phyloP scores from a whole-genome alignment of 2,329 filamentous ascomycete species.

The Diaporthe ampelina region DNA sequence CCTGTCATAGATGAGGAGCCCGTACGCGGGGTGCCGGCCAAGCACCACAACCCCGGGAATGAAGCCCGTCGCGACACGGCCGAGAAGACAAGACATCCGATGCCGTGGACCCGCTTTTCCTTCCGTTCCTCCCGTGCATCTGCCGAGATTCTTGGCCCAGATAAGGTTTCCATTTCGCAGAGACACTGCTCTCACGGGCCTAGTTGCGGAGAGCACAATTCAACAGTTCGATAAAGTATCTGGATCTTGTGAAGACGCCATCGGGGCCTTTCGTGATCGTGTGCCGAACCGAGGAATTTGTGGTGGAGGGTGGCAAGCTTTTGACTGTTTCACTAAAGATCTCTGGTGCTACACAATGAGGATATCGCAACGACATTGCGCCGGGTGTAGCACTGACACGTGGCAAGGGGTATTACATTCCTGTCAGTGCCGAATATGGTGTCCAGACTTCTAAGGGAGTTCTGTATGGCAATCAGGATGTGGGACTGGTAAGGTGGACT shows the following conservation, averaged over 20 bases:
- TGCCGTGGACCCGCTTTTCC: background rate
- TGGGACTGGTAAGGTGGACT: background rate
- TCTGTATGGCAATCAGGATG: background rate
- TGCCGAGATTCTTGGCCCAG: conserved; percentile 11
- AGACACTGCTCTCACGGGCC: background rate
- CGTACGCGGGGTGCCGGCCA: background rate
- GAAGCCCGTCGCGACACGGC: conserved; percentile 5
- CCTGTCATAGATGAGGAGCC: too few relatives aligned
- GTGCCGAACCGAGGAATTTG: background rate
- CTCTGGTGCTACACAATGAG: background rate
- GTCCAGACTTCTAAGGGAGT: background rate
- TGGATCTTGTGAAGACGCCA: background rate
- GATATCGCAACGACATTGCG: background rate
- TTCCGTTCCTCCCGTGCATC: background rate
- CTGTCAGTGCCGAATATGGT: background rate
- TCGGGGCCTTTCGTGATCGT: background rate
- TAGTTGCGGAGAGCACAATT: background rate
- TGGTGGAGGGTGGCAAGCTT: conserved; percentile 5
- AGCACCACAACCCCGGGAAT: background rate
- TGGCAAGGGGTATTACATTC: background rate
- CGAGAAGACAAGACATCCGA: background rate
- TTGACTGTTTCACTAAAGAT: background rate
- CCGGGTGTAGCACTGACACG: background rate
- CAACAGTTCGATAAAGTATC: background rate
- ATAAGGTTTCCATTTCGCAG: background rate